Evolutionary conservation across 768 basidiomycete genomes (phyloP).

Genomic region (Leccinum pellstonianum): DNA sequence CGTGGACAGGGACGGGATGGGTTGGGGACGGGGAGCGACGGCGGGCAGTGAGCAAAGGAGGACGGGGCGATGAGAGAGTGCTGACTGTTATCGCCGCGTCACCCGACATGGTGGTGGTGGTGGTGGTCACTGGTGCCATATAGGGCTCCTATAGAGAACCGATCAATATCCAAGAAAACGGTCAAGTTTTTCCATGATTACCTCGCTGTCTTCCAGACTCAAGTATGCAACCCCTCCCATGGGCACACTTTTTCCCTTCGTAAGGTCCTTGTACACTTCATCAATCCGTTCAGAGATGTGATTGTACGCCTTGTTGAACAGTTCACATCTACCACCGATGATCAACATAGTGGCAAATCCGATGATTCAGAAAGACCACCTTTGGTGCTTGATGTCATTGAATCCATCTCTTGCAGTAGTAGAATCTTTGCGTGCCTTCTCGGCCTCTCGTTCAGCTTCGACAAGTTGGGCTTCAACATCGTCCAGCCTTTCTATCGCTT

Average conservation of each 20-base stretch:
- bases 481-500: constrained; percentile 88
- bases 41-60: too few species aligned
- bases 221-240: constrained; percentile 98
- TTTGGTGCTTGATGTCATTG: constrained; percentile 78
- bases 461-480: constrained; percentile 82
- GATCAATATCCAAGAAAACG: constrained; percentile 2
- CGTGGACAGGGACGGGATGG: too few species aligned
- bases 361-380: constrained; percentile 44
- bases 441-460: constrained; percentile 90
- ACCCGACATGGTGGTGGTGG: too few species aligned
- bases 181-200: constrained; percentile 39
- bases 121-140: background rate
- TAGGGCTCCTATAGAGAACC: constrained; percentile 66
- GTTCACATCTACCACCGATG: constrained; percentile 50
- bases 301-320: constrained; percentile 95
- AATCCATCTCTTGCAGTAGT: constrained; percentile 90
- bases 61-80: too few species aligned
- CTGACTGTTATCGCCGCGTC: too few species aligned
- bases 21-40: too few species aligned
- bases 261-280: constrained; percentile 95
- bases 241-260: constrained; percentile 90
- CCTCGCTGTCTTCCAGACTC: constrained; percentile 93
- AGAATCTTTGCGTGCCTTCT: constrained; percentile 86
- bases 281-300: constrained; percentile 96
- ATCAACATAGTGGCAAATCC: constrained; percentile 1